Base-by-base conservation (phyloP, 1,284 basidiomycete species). In the Porogramme epimiltina region DNA sequence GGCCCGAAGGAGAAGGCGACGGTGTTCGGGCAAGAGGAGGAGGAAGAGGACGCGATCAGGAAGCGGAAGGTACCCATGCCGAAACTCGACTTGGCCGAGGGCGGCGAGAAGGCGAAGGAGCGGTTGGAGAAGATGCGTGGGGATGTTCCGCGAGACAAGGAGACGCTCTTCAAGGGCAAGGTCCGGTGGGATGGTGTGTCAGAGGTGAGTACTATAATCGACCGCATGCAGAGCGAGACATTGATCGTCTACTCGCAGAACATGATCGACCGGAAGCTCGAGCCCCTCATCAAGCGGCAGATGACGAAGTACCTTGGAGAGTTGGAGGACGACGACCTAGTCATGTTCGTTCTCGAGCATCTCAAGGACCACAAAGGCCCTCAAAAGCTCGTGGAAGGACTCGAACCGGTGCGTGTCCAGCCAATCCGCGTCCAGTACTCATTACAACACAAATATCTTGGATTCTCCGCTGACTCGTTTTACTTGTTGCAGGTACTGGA, bases 301-400 rank as follows among this genome's bases (percentile, higher is more conserved):
- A 93, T 96, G 81, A 78, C 81, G 28, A 87, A 89, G 66, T 91
- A 89, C 62, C 80, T 95, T 3, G 93, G 93, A 52, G 91, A 94
- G 64, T 78, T 92, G 57, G 91, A 93, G 56, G 89, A 92, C 61
- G 90, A 92, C 55, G 93, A 96, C 61, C 77, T 95, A 47, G 85
- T 93, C 44, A 89, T 95, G 80, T 95, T 93, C 65, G 91, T 91
- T 11, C 73, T 94, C 16, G 93, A 95, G 66, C 91, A 95, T 68
- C 71, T 95, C 42, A 88, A 90, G 65, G 91, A 92, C 55, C 88
- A 89, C 64, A 95, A 93, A 65, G 75, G 80, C 15, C 89, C 92
- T 0, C 78, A 79, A 48, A 92, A 91, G 62, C 78, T 95, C 0
- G 81, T 93, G 9, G 93, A 95, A 62, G 92, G 91, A 15, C 73